Base-by-base conservation (phyloP, 495 filamentous ascomycete genomes). In the Acidomyces sp. region DNA sequence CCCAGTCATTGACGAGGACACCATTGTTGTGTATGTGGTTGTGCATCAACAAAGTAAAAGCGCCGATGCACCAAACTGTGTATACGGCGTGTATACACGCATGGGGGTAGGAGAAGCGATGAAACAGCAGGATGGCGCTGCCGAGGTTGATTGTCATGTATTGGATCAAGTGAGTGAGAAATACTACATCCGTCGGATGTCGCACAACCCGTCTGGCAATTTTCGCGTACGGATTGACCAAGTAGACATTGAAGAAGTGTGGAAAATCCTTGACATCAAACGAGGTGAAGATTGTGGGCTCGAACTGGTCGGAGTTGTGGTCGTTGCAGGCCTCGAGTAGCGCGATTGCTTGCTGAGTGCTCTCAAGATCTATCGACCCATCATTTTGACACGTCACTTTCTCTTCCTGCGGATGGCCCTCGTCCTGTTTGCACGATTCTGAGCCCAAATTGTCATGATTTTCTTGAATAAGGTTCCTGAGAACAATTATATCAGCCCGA, bases 1-100 rank as follows among this genome's bases (percentile, higher is more conserved):
- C 6, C 30, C 56, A 41, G 68, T 16, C 18, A 19, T 41, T 45
- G 15, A 22, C 19, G 15, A 45, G 13, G 12, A 73, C 15, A 21
- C 13, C 82, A 16, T 71, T 69, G 58, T 71, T 72, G 57, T 88
- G 82, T 46, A 86, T 85, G 56, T 86, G 82, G 45, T 86, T 80
- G 50, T 86, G 82, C 62, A 77, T 76, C 74, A 88, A 75, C 25
- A 88, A 62, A 0, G 82, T 86, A 60, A 81, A 88, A 9, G 72
- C 64, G 17, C 82, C 82, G 23, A 70, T 66, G 50, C 76, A 85
- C 41, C 61, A 80, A 25, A 64, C 49, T 41, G 76, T 70, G 62
- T 82, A 68, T 22, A 69, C 39, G 51, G 65, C 65, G 55, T 88
- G 82, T 28, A 70, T 23, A 24, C 78, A 30, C 11, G 68, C 82